Evolutionary conservation across 1,284 basidiomycete species (phyloP).

Genomic region (Tetrapyrgos nigripes): DNA sequence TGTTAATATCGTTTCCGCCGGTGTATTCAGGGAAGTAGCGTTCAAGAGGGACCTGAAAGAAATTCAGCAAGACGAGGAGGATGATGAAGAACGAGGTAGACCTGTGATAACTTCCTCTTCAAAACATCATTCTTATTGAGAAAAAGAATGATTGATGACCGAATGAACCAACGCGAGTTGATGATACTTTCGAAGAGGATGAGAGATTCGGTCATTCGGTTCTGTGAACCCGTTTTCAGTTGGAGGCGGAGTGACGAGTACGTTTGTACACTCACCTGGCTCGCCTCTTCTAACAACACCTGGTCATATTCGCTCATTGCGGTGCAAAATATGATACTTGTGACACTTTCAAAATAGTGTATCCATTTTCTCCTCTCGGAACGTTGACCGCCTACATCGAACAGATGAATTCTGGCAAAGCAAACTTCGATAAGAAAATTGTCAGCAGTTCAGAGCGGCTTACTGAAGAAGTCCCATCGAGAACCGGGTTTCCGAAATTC

Average conservation of each 20-base stretch:
- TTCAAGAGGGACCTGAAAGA: slow-evolving; percentile 75
- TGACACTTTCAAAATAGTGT: slow-evolving; percentile 94
- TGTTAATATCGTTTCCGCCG: slow-evolving; percentile 93
- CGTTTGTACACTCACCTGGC: slow-evolving; percentile 60
- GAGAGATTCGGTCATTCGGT: slow-evolving; percentile 94
- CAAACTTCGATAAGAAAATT: slow-evolving; percentile 3
- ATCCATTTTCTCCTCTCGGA: slow-evolving; percentile 97
- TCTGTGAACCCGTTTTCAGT: slow-evolving; percentile 52
- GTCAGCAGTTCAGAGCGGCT: slow-evolving; percentile 60
- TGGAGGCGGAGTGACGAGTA: neutral
- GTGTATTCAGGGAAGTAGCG: slow-evolving; percentile 96
- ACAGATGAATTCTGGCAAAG: slow-evolving; percentile 84
- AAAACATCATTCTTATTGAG: slow-evolving; percentile 97
- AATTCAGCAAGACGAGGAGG: neutral
- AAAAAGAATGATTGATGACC: slow-evolving; percentile 93
- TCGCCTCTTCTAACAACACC: slow-evolving; percentile 80
- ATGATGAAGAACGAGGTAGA: slow-evolving; percentile 25
- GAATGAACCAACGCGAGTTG: slow-evolving; percentile 97
- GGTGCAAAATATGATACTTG: slow-evolving; percentile 95
- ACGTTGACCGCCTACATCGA: slow-evolving; percentile 93
- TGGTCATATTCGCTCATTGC: slow-evolving; percentile 96
- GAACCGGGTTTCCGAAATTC: slow-evolving; percentile 91
- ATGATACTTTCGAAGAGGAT: slow-evolving; percentile 95
- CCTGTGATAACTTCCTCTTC: slow-evolving; percentile 91
- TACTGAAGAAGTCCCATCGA: slow-evolving; percentile 74